Evolutionary conservation across 257 asterid genomes (phyloP), one percentile per base, ranked within the genome.

Genomic region (Fraxinus excelsior): DNA sequence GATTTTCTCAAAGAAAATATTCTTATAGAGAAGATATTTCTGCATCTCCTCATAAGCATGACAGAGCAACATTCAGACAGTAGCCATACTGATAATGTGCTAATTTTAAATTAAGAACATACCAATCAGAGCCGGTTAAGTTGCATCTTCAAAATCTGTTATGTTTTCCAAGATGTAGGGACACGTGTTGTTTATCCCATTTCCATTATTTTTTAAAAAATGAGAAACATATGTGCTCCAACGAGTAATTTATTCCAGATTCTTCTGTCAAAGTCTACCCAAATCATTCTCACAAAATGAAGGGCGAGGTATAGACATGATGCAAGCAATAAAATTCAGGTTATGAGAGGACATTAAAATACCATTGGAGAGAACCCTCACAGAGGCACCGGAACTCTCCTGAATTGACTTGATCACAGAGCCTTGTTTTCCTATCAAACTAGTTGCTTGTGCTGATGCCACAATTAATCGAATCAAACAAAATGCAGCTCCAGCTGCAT

Each of bases 391-490:
- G 35, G 87, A 78, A 74, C 80, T 86, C 77, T 92, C 97, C 84
- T 92, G 97, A 68, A 92, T 91, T 46, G 90, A 84, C 75, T 88
- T 92, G 74, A 92, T 92, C 73, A 90, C 34, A 73, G 90, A 82
- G 71, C 97, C 97, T 80, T 87, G 96, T 74, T 85, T 92, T 70
- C 96, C 97, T 49, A 85, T 92, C 78, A 92, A 85, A 74, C 89
- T 88, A 67, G 85, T 86, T 35, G 96, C 97, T 80, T 92, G 97
- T 42, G 92, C 76, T n/a, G 91, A 84, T 18, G 97, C 88, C 76
- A 90, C 91, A 83, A 92, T 73, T 65, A 92, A 77, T 14, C 91
- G 86, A 35, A 87, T 71, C 16, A 87, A 86, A 79, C 92, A 87
- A 77, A 73, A 85, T 66, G 92, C 90, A 67, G 71, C 78, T 72